A percentile compares a stretch with the other conserved stretches of the same genome.
phyloP scores from a whole-genome alignment of 2,329 filamentous ascomycete genomes.

The Pseudocercospora macadamiae region DNA sequence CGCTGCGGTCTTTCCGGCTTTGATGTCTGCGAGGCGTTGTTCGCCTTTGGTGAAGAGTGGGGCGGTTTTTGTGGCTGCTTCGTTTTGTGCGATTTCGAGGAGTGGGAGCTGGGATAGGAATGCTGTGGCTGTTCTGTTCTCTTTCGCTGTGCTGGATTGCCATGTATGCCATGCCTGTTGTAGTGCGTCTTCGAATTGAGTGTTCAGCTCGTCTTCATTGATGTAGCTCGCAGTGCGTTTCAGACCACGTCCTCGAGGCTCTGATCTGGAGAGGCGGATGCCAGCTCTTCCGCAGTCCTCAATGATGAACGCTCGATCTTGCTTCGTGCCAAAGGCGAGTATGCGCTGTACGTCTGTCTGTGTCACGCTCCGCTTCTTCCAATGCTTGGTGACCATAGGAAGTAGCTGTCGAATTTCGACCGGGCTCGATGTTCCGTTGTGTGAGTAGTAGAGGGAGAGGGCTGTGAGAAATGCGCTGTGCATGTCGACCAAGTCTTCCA shows the following conservation, averaged over 20 bases:
- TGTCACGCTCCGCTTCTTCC: conserved; percentile 51
- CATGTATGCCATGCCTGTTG: conserved; percentile 50
- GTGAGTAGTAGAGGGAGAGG: conserved; percentile 54
- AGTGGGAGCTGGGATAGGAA: conserved; percentile 64
- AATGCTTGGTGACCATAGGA: conserved; percentile 46
- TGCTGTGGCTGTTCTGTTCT: conserved; percentile 44
- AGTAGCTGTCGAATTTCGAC: conserved; percentile 46
- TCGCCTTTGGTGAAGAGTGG: conserved; percentile 68
- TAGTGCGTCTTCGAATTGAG: conserved; percentile 54
- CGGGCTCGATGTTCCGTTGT: conserved; percentile 51
- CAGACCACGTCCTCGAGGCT: conserved; percentile 22
- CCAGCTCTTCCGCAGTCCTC: conserved; percentile 37
- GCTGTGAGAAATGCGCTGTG: conserved; percentile 54
- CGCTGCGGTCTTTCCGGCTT: conserved; percentile 50
- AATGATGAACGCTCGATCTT: conserved; percentile 29
- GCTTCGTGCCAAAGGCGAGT: conserved; percentile 43
- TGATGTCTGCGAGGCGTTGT: conserved; percentile 69
- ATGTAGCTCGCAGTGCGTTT: conserved; percentile 33
- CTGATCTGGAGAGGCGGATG: conserved; percentile 27
- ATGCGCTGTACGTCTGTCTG: conserved; percentile 51
- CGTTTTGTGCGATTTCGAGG: conserved; percentile 56
- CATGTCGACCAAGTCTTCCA: conserved; percentile 50
- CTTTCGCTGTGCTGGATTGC: conserved; percentile 39
- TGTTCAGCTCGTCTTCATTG: conserved; percentile 47
- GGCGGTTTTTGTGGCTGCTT: conserved; percentile 55